Percentiles rank a stretch among this genome's conserved stretches.
phyloP scores from a whole-genome alignment of 2,329 filamentous ascomycete species.

The Aspergillus bombycis region DNA sequence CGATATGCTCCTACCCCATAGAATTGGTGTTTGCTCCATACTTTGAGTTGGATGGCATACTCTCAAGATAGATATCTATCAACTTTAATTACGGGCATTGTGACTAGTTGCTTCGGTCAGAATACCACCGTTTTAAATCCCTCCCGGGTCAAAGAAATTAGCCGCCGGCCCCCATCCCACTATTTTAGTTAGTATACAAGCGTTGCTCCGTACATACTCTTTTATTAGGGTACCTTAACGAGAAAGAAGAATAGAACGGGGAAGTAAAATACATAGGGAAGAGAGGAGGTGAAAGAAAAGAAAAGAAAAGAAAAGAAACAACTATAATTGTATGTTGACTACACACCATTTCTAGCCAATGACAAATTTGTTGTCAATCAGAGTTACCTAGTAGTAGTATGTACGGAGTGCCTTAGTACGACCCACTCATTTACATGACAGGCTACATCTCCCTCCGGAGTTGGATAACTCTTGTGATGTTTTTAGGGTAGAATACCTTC shows the following conservation, averaged over 20 bases:
- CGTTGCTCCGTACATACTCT: neutral
- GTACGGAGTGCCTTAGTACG: neutral
- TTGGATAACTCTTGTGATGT: neutral
- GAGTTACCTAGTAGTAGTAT: too few relatives aligned
- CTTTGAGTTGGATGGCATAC: neutral
- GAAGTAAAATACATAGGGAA: neutral
- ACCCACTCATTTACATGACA: neutral
- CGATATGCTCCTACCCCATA: neutral
- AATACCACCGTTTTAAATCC: neutral
- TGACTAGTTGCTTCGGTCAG: neutral
- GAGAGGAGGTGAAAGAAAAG: too few relatives aligned
- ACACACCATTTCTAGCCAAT: neutral
- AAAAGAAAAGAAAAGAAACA: neutral
- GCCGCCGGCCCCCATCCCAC: constrained; percentile 1
- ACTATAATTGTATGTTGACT: neutral
- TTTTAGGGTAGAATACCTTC: neutral
- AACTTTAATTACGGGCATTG: neutral
- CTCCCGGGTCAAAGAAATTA: neutral
- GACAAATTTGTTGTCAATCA: neutral
- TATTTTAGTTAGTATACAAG: neutral
- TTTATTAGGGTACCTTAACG: neutral
- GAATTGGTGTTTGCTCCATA: neutral
- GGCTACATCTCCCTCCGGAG: neutral
- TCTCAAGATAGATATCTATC: neutral
- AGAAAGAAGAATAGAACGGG: neutral